Percentiles rank a stretch among this genome's conserved stretches.
Evolutionary conservation across 768 basidiomycete species (phyloP).

Genomic region (Rhizopogon vesiculosus): DNA sequence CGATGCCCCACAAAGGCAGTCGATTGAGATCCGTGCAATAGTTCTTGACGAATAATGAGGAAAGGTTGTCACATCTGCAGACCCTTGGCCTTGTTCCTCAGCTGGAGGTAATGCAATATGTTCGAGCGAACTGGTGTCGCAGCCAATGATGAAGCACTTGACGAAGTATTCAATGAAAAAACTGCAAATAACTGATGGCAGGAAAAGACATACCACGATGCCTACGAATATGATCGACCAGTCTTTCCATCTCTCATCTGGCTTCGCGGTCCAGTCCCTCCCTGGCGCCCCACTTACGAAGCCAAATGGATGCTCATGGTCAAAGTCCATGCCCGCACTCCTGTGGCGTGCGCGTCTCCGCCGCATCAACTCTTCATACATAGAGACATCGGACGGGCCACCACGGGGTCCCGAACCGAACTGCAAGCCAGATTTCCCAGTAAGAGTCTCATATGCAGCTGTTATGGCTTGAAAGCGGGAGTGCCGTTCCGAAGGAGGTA

Average conservation of each 20-base stretch:
- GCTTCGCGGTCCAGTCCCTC: slow-evolving; percentile 25
- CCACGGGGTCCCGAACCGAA: neutral
- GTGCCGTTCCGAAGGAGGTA: slow-evolving; percentile 44
- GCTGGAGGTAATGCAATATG: too few species aligned
- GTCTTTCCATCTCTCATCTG: slow-evolving; percentile 49
- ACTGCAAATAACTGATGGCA: neutral
- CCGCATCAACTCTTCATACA: slow-evolving; percentile 48
- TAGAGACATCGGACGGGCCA: slow-evolving; percentile 27
- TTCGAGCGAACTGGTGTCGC: too few species aligned
- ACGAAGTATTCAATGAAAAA: neutral
- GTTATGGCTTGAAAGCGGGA: slow-evolving; percentile 61
- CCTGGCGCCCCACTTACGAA: slow-evolving; percentile 3
- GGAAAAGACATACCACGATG: slow-evolving; percentile 37
- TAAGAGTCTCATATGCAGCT: slow-evolving; percentile 56
- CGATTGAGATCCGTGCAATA: too few species aligned
- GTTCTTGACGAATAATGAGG: too few species aligned
- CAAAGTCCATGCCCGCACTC: slow-evolving; percentile 15
- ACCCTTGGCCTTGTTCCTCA: too few species aligned
- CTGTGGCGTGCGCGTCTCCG: slow-evolving; percentile 34
- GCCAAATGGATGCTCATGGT: slow-evolving; percentile 23
- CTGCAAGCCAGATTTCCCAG: slow-evolving; percentile 28
- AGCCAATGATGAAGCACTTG: slow-evolving; percentile 40
- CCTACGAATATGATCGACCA: slow-evolving; percentile 44
- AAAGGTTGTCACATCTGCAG: too few species aligned
- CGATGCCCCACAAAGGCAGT: too few species aligned